A percentile compares a stretch with the other conserved stretches of the same genome.
These are phyloP conservation scores for Alternaria atra DNA, from an alignment of 2,329 filamentous ascomycete species.

Conservation along the genomic window DNA sequence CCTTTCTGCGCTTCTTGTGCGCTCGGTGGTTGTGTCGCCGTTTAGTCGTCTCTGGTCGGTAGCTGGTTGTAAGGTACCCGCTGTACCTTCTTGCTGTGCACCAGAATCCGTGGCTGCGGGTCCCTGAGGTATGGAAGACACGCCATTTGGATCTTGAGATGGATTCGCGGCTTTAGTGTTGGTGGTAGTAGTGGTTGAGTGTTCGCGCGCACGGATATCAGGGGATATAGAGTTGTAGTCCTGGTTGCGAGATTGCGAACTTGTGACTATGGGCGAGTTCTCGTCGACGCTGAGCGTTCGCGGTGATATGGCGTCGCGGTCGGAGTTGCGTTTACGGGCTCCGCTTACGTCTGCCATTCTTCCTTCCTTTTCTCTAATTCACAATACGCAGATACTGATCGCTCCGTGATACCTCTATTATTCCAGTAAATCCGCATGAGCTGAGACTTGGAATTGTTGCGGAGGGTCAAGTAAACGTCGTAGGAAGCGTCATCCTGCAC, in stretches of 20 bases:
- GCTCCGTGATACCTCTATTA: neutral
- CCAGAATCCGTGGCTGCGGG: neutral
- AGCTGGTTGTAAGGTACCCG: neutral
- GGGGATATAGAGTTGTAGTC: constrained; percentile 40
- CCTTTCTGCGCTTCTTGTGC: constrained; percentile 31
- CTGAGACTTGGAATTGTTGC: neutral
- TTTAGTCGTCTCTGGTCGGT: constrained; percentile 5
- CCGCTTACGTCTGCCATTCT: constrained; percentile 7
- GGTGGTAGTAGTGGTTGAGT: neutral
- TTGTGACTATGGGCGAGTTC: constrained; percentile 35
- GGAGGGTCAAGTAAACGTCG: neutral
- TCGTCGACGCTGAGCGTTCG: constrained; percentile 37
- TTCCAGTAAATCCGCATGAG: neutral
- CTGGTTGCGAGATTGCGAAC: neutral
- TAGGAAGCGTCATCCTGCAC: constrained; percentile 7
- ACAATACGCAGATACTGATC: neutral
- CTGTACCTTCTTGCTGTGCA: constrained; percentile 7
- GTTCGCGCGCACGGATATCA: constrained; percentile 8
- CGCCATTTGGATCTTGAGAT: neutral
- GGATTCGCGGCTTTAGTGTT: neutral
- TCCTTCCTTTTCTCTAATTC: neutral
- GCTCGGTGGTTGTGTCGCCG: neutral
- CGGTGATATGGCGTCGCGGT: constrained; percentile 6
- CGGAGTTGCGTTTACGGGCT: constrained; percentile 25
- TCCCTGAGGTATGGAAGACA: neutral